Conservation (phyloP, 1,139 yeast species). For the Suzukiozyma palmioleophila region DNA sequence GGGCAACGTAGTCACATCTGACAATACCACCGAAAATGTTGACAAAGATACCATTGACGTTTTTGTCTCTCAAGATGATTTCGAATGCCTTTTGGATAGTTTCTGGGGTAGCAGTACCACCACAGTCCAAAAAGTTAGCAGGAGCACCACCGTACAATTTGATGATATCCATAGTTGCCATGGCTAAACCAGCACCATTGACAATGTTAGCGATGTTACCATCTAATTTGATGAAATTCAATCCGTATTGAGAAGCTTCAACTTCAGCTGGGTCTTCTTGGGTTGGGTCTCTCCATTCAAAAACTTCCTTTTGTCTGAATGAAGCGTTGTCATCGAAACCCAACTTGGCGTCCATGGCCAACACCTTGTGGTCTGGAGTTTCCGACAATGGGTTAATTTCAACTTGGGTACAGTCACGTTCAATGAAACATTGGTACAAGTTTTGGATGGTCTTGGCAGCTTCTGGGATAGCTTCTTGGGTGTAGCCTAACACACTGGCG, state of each 20-base stretch:
- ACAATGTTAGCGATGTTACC: conserved; percentile 98
- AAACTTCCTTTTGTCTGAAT: conserved; percentile 92
- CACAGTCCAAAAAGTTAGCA: conserved; percentile 98
- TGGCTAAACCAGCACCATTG: conserved; percentile 99
- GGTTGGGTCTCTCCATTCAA: conserved; percentile 92
- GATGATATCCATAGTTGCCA: conserved; percentile 99
- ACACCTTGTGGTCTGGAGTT: conserved; percentile 82
- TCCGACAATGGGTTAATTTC: conserved; percentile 98
- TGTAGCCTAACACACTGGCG: conserved; percentile 79
- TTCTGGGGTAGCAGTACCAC: conserved; percentile 99
- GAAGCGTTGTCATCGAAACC: conserved; percentile 96
- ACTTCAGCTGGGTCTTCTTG: conserved; percentile 99
- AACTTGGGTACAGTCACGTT: conserved; percentile 94
- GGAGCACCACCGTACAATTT: conserved; percentile 98
- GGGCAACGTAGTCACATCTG: conserved; percentile 97
- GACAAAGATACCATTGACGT: conserved; percentile 93
- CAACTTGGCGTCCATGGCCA: conserved; percentile 99
- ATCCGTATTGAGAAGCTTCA: conserved; percentile 82
- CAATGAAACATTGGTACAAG: conserved; percentile 82
- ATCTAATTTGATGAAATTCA: conserved; percentile 94
- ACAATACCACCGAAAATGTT: conserved; percentile 99
- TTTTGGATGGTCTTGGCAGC: conserved; percentile 86
- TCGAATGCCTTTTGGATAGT: conserved; percentile 97
- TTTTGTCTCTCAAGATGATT: conserved; percentile 83
- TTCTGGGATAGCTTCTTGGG: conserved; percentile 71